Conservation (phyloP, 2,329 filamentous ascomycete genomes). For the Fusarium globosum region DNA sequence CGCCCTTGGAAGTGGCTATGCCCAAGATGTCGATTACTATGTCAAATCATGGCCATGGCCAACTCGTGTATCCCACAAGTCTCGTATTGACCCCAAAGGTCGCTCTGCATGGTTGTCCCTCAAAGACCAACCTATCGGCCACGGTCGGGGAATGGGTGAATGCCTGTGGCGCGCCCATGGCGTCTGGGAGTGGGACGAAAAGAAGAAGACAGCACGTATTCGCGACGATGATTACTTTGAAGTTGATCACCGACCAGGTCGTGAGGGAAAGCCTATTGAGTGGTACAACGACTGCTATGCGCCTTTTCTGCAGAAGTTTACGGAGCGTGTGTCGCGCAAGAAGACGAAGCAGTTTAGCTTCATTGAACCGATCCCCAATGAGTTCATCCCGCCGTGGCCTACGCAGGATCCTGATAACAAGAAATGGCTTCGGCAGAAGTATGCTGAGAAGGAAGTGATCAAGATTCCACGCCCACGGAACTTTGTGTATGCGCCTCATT, state of each 20-base stretch:
- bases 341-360: slow-evolving; percentile 49
- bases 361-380: slow-evolving; percentile 55
- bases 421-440: slow-evolving; percentile 31
- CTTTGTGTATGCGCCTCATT: slow-evolving; percentile 56
- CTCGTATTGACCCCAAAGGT: slow-evolving; percentile 51
- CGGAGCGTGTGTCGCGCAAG: slow-evolving; percentile 49
- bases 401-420: slow-evolving; percentile 20
- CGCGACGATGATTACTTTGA: slow-evolving; percentile 51
- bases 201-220: slow-evolving; percentile 44
- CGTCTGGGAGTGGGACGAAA: slow-evolving; percentile 52
- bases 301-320: slow-evolving; percentile 53
- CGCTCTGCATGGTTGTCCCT: slow-evolving; percentile 50
- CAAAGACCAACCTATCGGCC: slow-evolving; percentile 15
- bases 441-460: slow-evolving; percentile 46
- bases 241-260: slow-evolving; percentile 52
- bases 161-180: slow-evolving; percentile 56
- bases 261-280: slow-evolving; percentile 50
- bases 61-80: slow-evolving; percentile 51
- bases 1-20: slow-evolving; percentile 54
- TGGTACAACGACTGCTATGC: slow-evolving; percentile 58
- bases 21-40: slow-evolving; percentile 53
- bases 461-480: slow-evolving; percentile 44
- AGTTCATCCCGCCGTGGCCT: slow-evolving; percentile 54
- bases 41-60: slow-evolving; percentile 57
- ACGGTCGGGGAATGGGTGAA: slow-evolving; percentile 45